Evolutionary conservation across 306 rosid species (phyloP).

Genomic region (Begonia loranthoides): DNA sequence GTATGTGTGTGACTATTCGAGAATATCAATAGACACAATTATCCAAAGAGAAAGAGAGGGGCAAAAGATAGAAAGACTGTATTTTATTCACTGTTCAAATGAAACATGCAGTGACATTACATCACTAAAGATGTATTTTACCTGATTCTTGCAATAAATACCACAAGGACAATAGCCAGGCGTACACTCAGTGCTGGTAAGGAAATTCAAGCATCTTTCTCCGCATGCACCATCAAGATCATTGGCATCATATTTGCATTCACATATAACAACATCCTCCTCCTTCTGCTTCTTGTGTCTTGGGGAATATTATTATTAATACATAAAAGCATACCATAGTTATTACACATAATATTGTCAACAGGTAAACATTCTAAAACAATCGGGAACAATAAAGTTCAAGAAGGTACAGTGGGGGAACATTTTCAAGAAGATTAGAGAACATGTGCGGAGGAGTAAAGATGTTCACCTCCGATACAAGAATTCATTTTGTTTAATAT

Average conservation of each 20-base stretch:
- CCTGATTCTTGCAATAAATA: slow-evolving; percentile 74
- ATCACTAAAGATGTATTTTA: neutral
- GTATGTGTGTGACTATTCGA: too few species aligned
- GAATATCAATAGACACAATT: too few species aligned
- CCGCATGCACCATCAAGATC: slow-evolving; percentile 71
- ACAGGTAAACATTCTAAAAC: too few species aligned
- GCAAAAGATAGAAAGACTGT: too few species aligned
- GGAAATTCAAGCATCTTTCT: slow-evolving; percentile 76
- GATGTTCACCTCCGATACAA: slow-evolving; percentile 38
- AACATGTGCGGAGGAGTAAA: neutral
- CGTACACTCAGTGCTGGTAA: slow-evolving; percentile 89
- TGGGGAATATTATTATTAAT: slow-evolving; percentile 1
- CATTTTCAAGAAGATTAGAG: neutral
- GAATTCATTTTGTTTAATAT: slow-evolving; percentile 65
- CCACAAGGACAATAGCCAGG: slow-evolving; percentile 71
- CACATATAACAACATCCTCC: slow-evolving; percentile 80
- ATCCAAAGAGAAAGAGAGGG: too few species aligned
- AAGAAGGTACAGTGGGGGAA: neutral
- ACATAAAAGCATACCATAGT: too few species aligned
- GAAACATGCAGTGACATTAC: too few species aligned
- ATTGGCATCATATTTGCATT: slow-evolving; percentile 36
- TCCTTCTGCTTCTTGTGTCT: slow-evolving; percentile 83
- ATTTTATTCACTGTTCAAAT: too few species aligned
- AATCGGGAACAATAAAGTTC: too few species aligned
- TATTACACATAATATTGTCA: too few species aligned